phyloP scores from a whole-genome alignment of 306 rosid genomes.

The Cucurbita ficifolia region DNA sequence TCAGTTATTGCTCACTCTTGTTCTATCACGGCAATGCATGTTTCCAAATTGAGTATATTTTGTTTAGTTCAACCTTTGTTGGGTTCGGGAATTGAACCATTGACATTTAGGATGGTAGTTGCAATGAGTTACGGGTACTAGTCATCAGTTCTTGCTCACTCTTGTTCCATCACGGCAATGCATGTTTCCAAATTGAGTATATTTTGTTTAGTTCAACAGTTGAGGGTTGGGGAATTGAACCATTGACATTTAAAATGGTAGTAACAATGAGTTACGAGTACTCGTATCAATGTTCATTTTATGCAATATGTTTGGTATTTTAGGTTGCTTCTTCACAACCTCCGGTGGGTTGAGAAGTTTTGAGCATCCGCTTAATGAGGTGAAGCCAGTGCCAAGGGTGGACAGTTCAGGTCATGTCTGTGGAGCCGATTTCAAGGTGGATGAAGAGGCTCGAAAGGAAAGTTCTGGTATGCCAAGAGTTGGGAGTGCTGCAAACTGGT shows the following conservation, averaged over 20 bases:
- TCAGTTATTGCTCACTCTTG: too few relatives aligned
- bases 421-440: constrained; percentile 82
- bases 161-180: background rate
- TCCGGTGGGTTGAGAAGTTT: constrained; percentile 83
- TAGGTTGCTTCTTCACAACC: constrained; percentile 82
- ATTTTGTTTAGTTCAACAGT: background rate
- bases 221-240: background rate
- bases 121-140: too few relatives aligned
- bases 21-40: too few relatives aligned
- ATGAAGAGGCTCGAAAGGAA: constrained; percentile 58
- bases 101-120: too few relatives aligned
- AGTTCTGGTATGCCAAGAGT: constrained; percentile 80
- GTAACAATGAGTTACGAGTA: too few relatives aligned
- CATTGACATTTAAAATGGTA: too few relatives aligned
- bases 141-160: too few relatives aligned
- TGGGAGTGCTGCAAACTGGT: constrained; percentile 98
- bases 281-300: background rate
- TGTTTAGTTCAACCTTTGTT: too few relatives aligned
- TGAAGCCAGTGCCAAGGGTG: constrained; percentile 89
- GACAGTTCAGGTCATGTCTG: constrained; percentile 81
- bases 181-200: background rate
- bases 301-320: background rate
- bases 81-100: too few relatives aligned
- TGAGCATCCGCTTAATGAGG: constrained; percentile 81
- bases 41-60: too few relatives aligned